These are phyloP conservation scores for Chondrus crispus DNA, from an alignment of 23 red algal genomes.

Conservation along the genomic window DNA sequence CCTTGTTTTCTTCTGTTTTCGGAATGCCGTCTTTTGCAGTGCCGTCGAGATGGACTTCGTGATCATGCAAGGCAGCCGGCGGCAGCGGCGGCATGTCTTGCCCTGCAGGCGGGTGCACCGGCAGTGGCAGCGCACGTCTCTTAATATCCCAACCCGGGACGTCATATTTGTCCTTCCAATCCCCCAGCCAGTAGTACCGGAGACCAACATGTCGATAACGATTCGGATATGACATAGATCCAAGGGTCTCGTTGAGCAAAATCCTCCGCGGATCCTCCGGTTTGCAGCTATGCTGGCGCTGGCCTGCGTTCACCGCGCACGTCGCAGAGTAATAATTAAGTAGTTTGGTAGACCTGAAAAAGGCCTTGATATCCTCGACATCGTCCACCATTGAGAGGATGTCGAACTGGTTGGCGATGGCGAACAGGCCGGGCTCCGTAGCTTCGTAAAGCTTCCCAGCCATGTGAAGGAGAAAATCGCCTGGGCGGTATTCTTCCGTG, in stretches of 20 bases:
- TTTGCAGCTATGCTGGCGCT: constrained; percentile 42
- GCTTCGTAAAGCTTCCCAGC: constrained; percentile 94
- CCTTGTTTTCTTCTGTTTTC: background rate
- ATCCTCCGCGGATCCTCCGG: constrained; percentile 59
- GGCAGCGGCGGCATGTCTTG: background rate
- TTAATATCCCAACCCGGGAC: constrained; percentile 59
- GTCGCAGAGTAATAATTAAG: constrained; percentile 64
- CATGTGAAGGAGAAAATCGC: constrained; percentile 87
- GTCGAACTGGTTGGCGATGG: constrained; percentile 88
- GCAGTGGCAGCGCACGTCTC: background rate
- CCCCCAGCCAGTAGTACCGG: constrained; percentile 56
- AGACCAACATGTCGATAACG: constrained; percentile 77
- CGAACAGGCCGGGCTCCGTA: constrained; percentile 62
- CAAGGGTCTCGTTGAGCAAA: constrained; percentile 42
- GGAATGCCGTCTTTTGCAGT: background rate
- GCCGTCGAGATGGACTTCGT: background rate
- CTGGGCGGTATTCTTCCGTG: constrained; percentile 78
- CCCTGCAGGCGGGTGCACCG: background rate
- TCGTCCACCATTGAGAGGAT: constrained; percentile 74
- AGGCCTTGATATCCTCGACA: constrained; percentile 78
- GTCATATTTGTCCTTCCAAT: constrained; percentile 83
- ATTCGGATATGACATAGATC: constrained; percentile 53
- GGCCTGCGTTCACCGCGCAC: constrained; percentile 34
- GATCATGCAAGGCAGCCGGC: background rate
- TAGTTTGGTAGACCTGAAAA: constrained; percentile 50